Evolutionary conservation across 768 basidiomycete species (phyloP), one percentile per base, ranked within the genome.

Genomic region (Suillus alpinus): DNA sequence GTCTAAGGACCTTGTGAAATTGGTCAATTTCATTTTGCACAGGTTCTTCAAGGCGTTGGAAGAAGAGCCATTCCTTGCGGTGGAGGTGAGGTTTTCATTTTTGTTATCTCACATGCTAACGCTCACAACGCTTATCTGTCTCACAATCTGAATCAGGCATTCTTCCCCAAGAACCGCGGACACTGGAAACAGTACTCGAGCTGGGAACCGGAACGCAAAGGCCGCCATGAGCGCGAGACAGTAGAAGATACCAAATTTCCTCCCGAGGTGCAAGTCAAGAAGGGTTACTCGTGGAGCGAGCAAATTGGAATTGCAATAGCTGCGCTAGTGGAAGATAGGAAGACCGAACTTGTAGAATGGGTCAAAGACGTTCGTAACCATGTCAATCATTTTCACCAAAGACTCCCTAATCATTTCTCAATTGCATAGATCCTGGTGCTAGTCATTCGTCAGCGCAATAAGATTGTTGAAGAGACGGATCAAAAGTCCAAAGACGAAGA

Each of bases 41-140:
- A 87, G 89, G 70, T 98, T 98, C 81, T 98, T 99, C 86, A 98
- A 97, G 73, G 84, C 87, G 7, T 81, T 94, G 52, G 83, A 85
- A 57, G 86, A 92, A 64, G 89, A 97, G 63, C 81, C 92, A 0
- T 91, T 98, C 77, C 79, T 98, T 51, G 83, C 93, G 62, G 82
- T 98, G 62, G 94, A 98, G 82, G 95, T 95, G 67, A 66, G 78
- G 75, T 66, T 65, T 62, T 73, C 67, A 62, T 69, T 44, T 70
- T 56, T 59, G 63, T 65, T 69, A 68, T 68, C 68, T 63, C 63
- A 43, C 60, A 43, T 41, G 44, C 59, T 59, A 51, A 39, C n/a
- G 49, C 63, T 52, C 57, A 55, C 58, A 60, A 59, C 65, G 65
- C 62, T 69, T 62, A 73, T 66, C 65, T 62, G 37, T 43, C 58